phyloP scores from a whole-genome alignment of 495 filamentous ascomycete genomes.

The Penicillium atrosanguineum region DNA sequence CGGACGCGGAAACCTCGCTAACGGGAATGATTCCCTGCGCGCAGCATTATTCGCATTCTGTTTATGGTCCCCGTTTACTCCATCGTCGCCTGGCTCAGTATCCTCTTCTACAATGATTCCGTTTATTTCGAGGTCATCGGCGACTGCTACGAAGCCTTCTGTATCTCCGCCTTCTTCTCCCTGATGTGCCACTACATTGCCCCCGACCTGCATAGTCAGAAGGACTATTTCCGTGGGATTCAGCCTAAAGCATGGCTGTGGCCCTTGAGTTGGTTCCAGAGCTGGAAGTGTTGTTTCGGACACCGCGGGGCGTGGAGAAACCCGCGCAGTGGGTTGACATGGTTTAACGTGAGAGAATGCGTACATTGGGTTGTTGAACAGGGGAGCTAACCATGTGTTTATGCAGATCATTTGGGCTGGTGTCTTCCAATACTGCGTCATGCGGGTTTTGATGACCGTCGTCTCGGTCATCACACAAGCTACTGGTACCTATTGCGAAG shows the following conservation, averaged over 20 bases:
- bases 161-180: slow-evolving; percentile 89
- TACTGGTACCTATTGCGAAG: slow-evolving; percentile 63
- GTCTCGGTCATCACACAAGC: slow-evolving; percentile 55
- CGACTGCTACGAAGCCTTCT: slow-evolving; percentile 91
- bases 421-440: slow-evolving; percentile 75
- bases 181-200: slow-evolving; percentile 82
- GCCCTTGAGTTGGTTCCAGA: slow-evolving; percentile 64
- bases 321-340: slow-evolving; percentile 81
- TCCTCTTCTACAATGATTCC: slow-evolving; percentile 73
- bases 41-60: slow-evolving; percentile 84
- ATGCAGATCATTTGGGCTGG: slow-evolving; percentile 64
- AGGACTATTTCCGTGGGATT: slow-evolving; percentile 78
- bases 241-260: slow-evolving; percentile 70
- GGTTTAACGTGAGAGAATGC: slow-evolving; percentile 69
- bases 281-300: slow-evolving; percentile 65
- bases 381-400: not conserved
- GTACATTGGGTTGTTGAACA: not conserved
- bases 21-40: slow-evolving; percentile 23
- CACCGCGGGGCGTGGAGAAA: slow-evolving; percentile 65
- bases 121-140: slow-evolving; percentile 80
- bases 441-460: slow-evolving; percentile 61
- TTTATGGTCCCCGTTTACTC: slow-evolving; percentile 89
- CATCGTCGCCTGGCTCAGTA: slow-evolving; percentile 71
- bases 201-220: slow-evolving; percentile 78
- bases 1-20: not conserved